phyloP scores from a whole-genome alignment of 345 rosid species.

The Salix dunnii region DNA sequence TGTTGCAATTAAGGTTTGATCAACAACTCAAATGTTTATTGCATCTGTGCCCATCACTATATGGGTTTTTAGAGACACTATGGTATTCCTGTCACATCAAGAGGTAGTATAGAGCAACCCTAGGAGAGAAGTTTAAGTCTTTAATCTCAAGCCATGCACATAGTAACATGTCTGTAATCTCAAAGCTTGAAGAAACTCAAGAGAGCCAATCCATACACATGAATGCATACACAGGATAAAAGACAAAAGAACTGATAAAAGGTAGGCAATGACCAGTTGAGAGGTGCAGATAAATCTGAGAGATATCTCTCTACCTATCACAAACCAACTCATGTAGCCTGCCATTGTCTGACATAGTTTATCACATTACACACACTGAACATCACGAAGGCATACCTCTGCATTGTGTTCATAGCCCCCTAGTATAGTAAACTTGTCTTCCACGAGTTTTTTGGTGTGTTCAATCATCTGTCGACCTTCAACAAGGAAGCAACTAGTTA shows the following conservation, averaged over 20 bases:
- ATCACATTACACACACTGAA: not conserved
- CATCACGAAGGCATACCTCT: conserved; percentile 48
- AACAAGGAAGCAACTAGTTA: conserved; percentile 27
- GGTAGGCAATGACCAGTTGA: not conserved
- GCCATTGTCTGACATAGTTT: not conserved
- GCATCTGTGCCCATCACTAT: not conserved
- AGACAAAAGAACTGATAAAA: not conserved
- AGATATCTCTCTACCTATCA: not conserved
- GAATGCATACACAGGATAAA: not conserved
- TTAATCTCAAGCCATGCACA: not conserved
- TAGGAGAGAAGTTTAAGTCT: not conserved
- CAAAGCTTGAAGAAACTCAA: no score
- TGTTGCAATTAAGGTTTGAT: no score
- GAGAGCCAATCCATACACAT: not conserved
- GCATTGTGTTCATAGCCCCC: conserved; percentile 83
- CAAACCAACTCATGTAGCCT: not conserved
- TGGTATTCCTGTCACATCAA: not conserved
- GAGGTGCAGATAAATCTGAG: not conserved
- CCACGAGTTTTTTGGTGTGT: conserved; percentile 83
- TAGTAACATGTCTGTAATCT: no score
- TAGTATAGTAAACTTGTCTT: conserved; percentile 72
- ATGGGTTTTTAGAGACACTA: not conserved
- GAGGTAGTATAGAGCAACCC: not conserved
- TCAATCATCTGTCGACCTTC: conserved; percentile 98
- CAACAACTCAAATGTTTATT: no score